Conservation (phyloP, 1,284 basidiomycete species). For the Chiua sp. region DNA sequence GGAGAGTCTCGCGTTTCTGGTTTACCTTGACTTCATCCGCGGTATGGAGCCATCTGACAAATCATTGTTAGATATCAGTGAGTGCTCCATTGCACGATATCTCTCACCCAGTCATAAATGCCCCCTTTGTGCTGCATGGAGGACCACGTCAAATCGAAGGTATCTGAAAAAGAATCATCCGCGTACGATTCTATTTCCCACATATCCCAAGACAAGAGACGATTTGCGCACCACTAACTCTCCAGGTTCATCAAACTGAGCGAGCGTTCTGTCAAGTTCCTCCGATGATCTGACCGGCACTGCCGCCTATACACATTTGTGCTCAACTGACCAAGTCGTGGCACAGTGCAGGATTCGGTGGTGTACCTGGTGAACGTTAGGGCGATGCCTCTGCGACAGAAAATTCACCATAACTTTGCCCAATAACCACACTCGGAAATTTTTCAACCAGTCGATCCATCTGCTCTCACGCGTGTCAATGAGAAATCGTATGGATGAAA, state of each 20-base stretch:
- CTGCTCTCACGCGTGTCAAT: conserved; percentile 43
- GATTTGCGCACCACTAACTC: conserved; percentile 67
- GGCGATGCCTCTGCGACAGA: not conserved
- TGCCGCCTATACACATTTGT: conserved; percentile 56
- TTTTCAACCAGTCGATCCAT: conserved; percentile 47
- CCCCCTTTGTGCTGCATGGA: conserved; percentile 52
- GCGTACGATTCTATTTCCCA: conserved; percentile 66
- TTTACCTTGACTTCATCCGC: conserved; percentile 72
- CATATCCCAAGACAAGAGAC: conserved; percentile 63
- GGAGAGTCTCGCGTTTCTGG: conserved; percentile 59
- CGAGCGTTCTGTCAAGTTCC: conserved; percentile 50
- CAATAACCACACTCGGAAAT: conserved; percentile 52
- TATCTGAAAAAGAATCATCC: too few relatives aligned
- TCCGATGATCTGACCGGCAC: conserved; percentile 63
- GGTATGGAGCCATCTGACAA: conserved; percentile 66
- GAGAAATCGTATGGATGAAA: conserved; percentile 1
- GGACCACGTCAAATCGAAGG: not conserved
- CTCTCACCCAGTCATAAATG: conserved; percentile 55
- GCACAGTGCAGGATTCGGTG: conserved; percentile 49
- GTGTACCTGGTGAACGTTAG: too few relatives aligned
- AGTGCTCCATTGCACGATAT: not conserved
- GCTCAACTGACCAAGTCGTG: conserved; percentile 37
- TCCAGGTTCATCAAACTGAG: conserved; percentile 66
- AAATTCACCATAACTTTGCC: conserved; percentile 56
- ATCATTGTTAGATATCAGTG: conserved; percentile 31